Base-by-base conservation (phyloP, 176 grass and related monocot genomes). In the Musa beccarii region DNA sequence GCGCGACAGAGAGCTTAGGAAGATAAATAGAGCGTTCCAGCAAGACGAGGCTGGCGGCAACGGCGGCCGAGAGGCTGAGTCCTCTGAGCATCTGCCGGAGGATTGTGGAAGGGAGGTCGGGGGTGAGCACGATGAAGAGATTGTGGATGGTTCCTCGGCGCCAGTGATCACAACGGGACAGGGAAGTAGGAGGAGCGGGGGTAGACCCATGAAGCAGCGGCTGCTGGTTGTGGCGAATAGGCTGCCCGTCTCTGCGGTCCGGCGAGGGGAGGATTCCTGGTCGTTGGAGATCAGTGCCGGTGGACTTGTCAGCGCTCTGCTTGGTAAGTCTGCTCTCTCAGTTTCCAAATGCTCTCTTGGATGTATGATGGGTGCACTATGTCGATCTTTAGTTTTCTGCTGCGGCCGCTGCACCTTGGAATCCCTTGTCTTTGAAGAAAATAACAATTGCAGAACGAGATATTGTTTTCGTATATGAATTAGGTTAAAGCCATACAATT, bases 261-360 rank as follows among this genome's bases (percentile, higher is more conserved):
- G 96, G 65, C 85, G 81, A 78, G 91, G 89, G 49, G 96, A 92
- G 83, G 96, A 95, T 74, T 81, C 83, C 25, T 99, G 96, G 96
- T 95, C 91, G 26, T 83, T 99, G 43, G 96, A 99, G 85, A 99
- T 95, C 69, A 99, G 96, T 79, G 96, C 89, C 28, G 96, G 96
- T 0, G 96, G 96, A 43, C 86, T 99, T 21, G 96, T 99, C 49
- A 99, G 96, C 61, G 96, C 96, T 51, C 87, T 99, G 17, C 89
- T 99, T 20, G 96, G 96, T 99, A 82, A 72, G 80, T 73, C 75
- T 75, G 11, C 26, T n/a, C 65, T 73, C 43, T 80, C 72, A 57
- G 34, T 55, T 69, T 82, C n/a, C 51, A 22, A 68, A 53, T 76
- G 51, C 72, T 57, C 29, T 56, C 54, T 13, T 5, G 17, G 17